A percentile compares a stretch with the other conserved stretches of the same genome.
phyloP scores from a whole-genome alignment of 2,329 filamentous ascomycete genomes.

The Colletotrichum sansevieriae region DNA sequence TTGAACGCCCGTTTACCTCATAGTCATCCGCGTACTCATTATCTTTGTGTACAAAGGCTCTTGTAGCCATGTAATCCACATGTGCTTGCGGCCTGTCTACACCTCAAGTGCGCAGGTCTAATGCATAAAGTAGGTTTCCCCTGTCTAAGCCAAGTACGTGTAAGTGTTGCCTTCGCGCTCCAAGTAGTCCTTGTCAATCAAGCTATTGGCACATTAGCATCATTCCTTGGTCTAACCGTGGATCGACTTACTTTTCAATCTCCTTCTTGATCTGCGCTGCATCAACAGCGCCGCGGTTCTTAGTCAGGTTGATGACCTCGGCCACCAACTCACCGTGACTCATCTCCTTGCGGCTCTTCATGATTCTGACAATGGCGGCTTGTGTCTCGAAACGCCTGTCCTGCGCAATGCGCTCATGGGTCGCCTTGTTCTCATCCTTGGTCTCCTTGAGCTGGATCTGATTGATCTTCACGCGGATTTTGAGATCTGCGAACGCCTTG shows the following conservation, averaged over 20 bases:
- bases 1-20: not conserved
- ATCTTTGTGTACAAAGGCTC: slow-evolving; percentile 6
- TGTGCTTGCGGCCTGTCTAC: not conserved
- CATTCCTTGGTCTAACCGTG: not conserved
- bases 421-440: slow-evolving; percentile 92
- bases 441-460: slow-evolving; percentile 98
- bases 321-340: slow-evolving; percentile 88
- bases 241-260: slow-evolving; percentile 83
- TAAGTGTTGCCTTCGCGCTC: slow-evolving; percentile 82
- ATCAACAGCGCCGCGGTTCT: slow-evolving; percentile 87
- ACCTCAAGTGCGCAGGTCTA: slow-evolving; percentile 16
- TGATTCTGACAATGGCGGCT: slow-evolving; percentile 94
- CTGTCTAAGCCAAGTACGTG: slow-evolving; percentile 74
- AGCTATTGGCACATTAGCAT: slow-evolving; percentile 60
- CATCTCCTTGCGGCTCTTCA: slow-evolving; percentile 94
- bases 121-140: not conserved
- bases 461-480: slow-evolving; percentile 97
- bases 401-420: slow-evolving; percentile 88
- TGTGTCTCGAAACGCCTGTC: slow-evolving; percentile 97
- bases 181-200: slow-evolving; percentile 95
- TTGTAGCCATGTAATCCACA: slow-evolving; percentile 2
- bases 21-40: not conserved
- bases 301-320: slow-evolving; percentile 93
- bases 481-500: slow-evolving; percentile 79
- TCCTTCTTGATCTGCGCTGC: slow-evolving; percentile 93